These are phyloP conservation scores for Platanthera guangdongensis DNA, from an alignment of 106 monocot genomes.

Conservation along the genomic window DNA sequence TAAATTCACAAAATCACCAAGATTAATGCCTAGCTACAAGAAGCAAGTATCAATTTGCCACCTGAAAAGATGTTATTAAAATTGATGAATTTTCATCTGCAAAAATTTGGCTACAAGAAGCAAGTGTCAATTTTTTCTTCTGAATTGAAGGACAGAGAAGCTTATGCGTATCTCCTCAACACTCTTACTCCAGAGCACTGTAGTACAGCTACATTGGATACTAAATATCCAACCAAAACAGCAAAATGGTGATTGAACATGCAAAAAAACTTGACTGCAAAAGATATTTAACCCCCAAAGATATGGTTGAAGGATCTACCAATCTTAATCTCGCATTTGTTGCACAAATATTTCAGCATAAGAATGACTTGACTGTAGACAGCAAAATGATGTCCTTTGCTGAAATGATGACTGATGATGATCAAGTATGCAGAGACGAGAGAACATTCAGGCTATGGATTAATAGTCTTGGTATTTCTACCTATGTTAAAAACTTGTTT, in stretches of 20 bases:
- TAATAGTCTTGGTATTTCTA: too few species aligned
- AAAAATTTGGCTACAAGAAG: constrained; percentile 72
- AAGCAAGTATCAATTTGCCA: constrained; percentile 42
- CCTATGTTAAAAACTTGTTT: too few species aligned
- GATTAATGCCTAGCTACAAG: too few species aligned
- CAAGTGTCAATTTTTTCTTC: constrained; percentile 57
- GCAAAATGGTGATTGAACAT: constrained; percentile 66
- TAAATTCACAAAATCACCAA: too few species aligned
- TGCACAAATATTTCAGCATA: constrained; percentile 75
- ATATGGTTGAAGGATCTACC: constrained; percentile 68
- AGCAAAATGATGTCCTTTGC: too few species aligned
- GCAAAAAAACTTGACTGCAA: constrained; percentile 74
- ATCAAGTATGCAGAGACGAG: too few species aligned
- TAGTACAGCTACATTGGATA: constrained; percentile 32
- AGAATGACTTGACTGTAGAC: too few species aligned
- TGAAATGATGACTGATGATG: too few species aligned
- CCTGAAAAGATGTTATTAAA: constrained; percentile 65
- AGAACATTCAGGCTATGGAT: too few species aligned
- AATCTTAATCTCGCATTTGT: constrained; percentile 85
- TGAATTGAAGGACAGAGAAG: constrained; percentile 75
- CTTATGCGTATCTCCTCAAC: constrained; percentile 73
- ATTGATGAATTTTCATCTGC: constrained; percentile 81
- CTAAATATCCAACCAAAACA: constrained; percentile 55
- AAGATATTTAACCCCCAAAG: constrained; percentile 57
- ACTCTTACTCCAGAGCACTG: constrained; percentile 61